Evolutionary conservation across 371 early-diverging fungal genomes (phyloP), one percentile per base, ranked within the genome.

Genomic region (Apophysomyces variabilis): DNA sequence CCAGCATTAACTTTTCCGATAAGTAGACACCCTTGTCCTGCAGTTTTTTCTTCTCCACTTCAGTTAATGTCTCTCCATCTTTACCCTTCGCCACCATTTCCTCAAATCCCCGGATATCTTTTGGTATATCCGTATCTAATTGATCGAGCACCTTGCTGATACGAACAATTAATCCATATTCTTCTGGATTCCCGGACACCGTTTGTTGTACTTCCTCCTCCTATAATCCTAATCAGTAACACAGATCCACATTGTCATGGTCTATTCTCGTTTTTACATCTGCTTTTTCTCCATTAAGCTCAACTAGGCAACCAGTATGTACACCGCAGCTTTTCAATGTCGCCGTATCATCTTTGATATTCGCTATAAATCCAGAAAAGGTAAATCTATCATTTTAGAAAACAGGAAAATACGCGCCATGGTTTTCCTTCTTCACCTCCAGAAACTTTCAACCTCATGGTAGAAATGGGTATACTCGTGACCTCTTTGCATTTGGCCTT

Each of bases 301-400:
- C 67, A 21, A 89, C 71, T 35, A 75, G 65, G 4, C 84, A 84
- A 54, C 76, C 74, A 36, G 83, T 74, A 50, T 75, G 79, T 56
- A 89, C 71, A 32, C 89, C 89, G 58, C 81, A 78, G 18, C 85
- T 83, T 3, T 73, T 68, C 57, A 89, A 64, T 1, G 79, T 82
- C 1, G 87, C 86, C n/a, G 76, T 83, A 45, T 89, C 85, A 62
- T 89, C 89, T 65, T 86, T 89, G 68, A 89, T 82, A 12, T 85
- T 77, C 1, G 89, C 89, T 83, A 38, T 4, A 57, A 35, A 21
- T 38, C 50, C 4, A 60, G 14, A 36, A 18, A 12, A 11, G 45
- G 39, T 13, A 56, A 32, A 18, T 3, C 8, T 4, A 13, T 41
- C 11, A 0, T 12, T 35, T 41, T 18, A 21, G 47, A 13, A 3